A percentile compares a stretch with the other conserved stretches of the same genome.
Conservation (phyloP, 352 stramenopile genomes). For the Phytopythium sindhum region DNA sequence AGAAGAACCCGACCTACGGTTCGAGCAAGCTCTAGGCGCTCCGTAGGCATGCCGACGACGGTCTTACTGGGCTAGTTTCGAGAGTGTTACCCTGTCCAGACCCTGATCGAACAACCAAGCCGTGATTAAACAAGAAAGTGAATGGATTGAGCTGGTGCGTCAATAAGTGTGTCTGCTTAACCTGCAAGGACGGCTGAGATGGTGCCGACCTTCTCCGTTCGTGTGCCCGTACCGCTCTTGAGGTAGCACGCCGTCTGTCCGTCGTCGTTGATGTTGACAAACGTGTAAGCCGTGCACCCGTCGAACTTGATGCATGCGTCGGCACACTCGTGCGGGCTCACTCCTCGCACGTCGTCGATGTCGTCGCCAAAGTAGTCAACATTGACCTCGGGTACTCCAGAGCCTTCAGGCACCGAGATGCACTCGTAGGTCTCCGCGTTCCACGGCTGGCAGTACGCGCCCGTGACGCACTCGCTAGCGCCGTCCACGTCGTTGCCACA, state of each 20-base stretch:
- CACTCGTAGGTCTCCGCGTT: constrained; percentile 31
- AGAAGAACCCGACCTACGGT: constrained; percentile 83
- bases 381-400: constrained; percentile 17
- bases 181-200: constrained; percentile 9
- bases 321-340: constrained; percentile 11
- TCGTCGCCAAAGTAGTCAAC: constrained; percentile 28
- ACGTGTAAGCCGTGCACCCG: constrained; percentile 23
- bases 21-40: constrained; percentile 46
- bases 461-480: constrained; percentile 9
- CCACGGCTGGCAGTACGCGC: constrained; percentile 31
- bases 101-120: too few relatives aligned
- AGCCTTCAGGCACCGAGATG: constrained; percentile 11
- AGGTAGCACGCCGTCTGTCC: constrained; percentile 25
- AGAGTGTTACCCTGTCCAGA: too few relatives aligned
- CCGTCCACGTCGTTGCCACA: constrained; percentile 17
- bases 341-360: constrained; percentile 7
- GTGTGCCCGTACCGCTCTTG: constrained; percentile 19
- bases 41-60: not conserved
- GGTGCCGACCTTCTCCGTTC: constrained; percentile 3
- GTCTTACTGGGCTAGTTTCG: too few relatives aligned
- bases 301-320: constrained; percentile 3
- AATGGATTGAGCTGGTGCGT: not conserved
- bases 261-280: constrained; percentile 19
- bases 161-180: not conserved
- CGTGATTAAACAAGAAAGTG: not conserved